Conservation (phyloP, 441 rosid genomes). For the Breynia disticha region DNA sequence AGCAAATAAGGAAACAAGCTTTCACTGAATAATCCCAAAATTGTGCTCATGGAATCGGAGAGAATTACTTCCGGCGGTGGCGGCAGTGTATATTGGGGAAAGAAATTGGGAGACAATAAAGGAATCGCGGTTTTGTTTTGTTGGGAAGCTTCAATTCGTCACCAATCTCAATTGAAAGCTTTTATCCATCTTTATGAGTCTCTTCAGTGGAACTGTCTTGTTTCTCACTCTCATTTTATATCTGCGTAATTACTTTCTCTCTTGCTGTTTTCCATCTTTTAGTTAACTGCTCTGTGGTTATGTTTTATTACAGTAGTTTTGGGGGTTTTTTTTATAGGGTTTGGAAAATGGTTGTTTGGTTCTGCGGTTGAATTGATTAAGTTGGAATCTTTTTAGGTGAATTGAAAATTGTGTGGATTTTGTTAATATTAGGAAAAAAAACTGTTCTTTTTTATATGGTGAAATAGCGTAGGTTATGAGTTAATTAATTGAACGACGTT, state of each 20-base stretch:
- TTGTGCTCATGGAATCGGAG: not conserved
- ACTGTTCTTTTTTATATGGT: too few relatives aligned
- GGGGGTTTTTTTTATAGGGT: not conserved
- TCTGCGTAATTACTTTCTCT: constrained; percentile 30
- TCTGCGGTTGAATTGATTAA: too few relatives aligned
- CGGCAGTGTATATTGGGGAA: constrained; percentile 49
- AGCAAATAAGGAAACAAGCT: too few relatives aligned
- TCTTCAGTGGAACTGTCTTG: constrained; percentile 73
- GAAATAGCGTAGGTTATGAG: too few relatives aligned
- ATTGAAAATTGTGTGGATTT: too few relatives aligned
- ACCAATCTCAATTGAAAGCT: constrained; percentile 24
- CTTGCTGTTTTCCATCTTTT: not conserved
- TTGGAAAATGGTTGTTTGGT: too few relatives aligned
- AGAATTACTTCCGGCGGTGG: constrained; percentile 8
- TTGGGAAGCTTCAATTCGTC: constrained; percentile 60
- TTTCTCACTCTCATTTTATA: constrained; percentile 63
- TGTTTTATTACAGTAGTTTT: not conserved
- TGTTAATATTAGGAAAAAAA: too few relatives aligned
- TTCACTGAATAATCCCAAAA: not conserved
- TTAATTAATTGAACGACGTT: too few relatives aligned
- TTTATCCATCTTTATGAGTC: constrained; percentile 65
- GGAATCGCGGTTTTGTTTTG: constrained; percentile 68
- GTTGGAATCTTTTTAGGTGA: too few relatives aligned
- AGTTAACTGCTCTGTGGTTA: not conserved
- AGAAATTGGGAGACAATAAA: constrained; percentile 26